Percentiles rank a stretch among this genome's conserved stretches.
These are phyloP conservation scores for Parafenestella ontariensis DNA, from an alignment of 2,329 filamentous ascomycete genomes.

Conservation along the genomic window DNA sequence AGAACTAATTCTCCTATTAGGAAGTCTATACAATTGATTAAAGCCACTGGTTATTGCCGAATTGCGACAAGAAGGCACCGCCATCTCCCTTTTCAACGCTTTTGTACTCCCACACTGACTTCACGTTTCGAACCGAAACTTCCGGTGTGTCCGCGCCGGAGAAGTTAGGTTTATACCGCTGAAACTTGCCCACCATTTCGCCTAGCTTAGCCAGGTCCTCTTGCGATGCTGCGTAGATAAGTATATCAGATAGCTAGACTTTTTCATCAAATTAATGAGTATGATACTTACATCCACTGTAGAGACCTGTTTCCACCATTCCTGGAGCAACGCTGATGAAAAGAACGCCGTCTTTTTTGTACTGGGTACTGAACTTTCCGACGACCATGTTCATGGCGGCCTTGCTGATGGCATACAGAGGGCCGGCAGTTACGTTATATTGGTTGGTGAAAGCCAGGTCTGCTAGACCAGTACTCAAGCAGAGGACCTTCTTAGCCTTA, in stretches of 20 bases:
- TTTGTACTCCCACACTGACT: slow-evolving; percentile 7
- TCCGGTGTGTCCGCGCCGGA: slow-evolving; percentile 15
- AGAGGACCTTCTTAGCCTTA: slow-evolving; percentile 51
- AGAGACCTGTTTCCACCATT: slow-evolving; percentile 20
- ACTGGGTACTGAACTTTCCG: slow-evolving; percentile 51
- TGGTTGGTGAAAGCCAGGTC: slow-evolving; percentile 38
- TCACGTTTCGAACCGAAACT: slow-evolving; percentile 14
- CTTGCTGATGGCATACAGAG: slow-evolving; percentile 48
- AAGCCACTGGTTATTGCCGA: slow-evolving; percentile 21
- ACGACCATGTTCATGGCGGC: slow-evolving; percentile 51
- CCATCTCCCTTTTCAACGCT: slow-evolving; percentile 17
- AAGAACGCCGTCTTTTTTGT: slow-evolving; percentile 25
- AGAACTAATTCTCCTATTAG: too few species aligned
- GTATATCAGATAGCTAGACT: not conserved
- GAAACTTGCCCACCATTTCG: slow-evolving; percentile 36
- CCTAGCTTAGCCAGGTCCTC: slow-evolving; percentile 32
- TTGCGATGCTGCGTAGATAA: slow-evolving; percentile 6
- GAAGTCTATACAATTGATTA: too few species aligned
- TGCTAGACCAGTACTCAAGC: slow-evolving; percentile 49
- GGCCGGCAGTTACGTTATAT: slow-evolving; percentile 32
- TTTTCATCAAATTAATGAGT: not conserved
- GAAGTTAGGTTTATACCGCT: slow-evolving; percentile 19
- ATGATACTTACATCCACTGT: slow-evolving; percentile 6
- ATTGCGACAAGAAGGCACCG: slow-evolving; percentile 22
- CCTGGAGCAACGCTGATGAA: slow-evolving; percentile 31